Conservation (phyloP, 805 yeast genomes). For the Spathaspora arborariae region DNA sequence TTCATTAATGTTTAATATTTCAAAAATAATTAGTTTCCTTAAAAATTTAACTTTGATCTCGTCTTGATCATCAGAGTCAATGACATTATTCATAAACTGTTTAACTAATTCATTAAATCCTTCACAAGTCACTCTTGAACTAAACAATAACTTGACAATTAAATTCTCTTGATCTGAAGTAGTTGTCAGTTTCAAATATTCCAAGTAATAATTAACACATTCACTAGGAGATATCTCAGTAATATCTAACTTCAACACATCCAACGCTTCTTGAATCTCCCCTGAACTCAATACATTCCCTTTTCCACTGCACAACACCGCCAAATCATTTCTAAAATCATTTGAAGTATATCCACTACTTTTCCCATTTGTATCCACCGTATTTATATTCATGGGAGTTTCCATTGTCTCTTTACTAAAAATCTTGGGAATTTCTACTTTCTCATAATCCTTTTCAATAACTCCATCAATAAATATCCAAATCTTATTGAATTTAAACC, state of each 20-base stretch:
- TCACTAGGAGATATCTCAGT: background rate
- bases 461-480: slow-evolving; percentile 34
- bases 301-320: slow-evolving; percentile 13
- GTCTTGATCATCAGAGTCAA: background rate
- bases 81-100: background rate
- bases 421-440: slow-evolving; percentile 2
- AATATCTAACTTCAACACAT: background rate
- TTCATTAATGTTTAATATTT: slow-evolving; percentile 6
- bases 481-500: slow-evolving; percentile 25
- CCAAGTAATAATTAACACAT: background rate
- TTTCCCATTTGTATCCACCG: slow-evolving; percentile 9
- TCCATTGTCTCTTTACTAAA: slow-evolving; percentile 26
- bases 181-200: background rate
- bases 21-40: slow-evolving; percentile 7
- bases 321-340: slow-evolving; percentile 26
- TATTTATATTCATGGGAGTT: slow-evolving; percentile 32
- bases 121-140: slow-evolving; percentile 1
- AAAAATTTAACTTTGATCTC: slow-evolving; percentile 1
- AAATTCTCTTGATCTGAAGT: slow-evolving; percentile 3
- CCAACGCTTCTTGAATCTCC: slow-evolving; percentile 15
- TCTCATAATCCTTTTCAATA: slow-evolving; percentile 16
- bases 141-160: slow-evolving; percentile 7
- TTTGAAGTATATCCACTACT: slow-evolving; percentile 9
- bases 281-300: slow-evolving; percentile 9
- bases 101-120: background rate